Conservation (phyloP, 2,329 filamentous ascomycete genomes). For the Tolypocladium sp. region DNA sequence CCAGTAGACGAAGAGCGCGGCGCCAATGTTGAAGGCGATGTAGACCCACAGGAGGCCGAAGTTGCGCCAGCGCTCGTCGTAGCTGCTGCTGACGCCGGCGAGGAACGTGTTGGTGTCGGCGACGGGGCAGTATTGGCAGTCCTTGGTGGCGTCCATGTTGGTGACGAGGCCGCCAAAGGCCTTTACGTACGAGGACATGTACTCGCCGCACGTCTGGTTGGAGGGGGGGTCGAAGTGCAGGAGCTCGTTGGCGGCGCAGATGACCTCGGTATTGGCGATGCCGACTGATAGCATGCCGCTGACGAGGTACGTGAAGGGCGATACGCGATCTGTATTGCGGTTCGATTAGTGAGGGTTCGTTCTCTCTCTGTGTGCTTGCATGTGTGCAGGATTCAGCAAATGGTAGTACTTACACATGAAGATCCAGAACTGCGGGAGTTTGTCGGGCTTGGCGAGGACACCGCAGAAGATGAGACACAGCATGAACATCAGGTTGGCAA, state of each 20-base stretch:
- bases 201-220: constrained; percentile 50
- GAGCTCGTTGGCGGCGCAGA: constrained; percentile 62
- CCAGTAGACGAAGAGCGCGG: constrained; percentile 48
- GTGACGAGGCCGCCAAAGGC: constrained; percentile 42
- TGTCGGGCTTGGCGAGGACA: constrained; percentile 56
- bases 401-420: constrained; percentile 46
- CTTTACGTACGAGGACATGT: constrained; percentile 42
- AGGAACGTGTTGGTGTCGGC: constrained; percentile 44
- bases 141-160: constrained; percentile 33
- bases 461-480: constrained; percentile 67
- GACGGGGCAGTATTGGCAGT: constrained; percentile 49
- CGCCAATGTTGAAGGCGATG: constrained; percentile 48
- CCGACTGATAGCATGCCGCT: constrained; percentile 61
- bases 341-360: not conserved
- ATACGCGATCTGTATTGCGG: constrained; percentile 51
- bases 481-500: constrained; percentile 67
- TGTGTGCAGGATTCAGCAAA: not conserved
- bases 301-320: constrained; percentile 76
- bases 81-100: constrained; percentile 37
- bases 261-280: constrained; percentile 56
- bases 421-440: constrained; percentile 68
- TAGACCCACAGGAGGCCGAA: constrained; percentile 55
- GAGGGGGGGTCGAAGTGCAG: constrained; percentile 54
- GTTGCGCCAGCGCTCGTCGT: constrained; percentile 57
- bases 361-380: no score